These are phyloP conservation scores for Boletus patriciae DNA, from an alignment of 768 basidiomycete species.

Conservation along the genomic window DNA sequence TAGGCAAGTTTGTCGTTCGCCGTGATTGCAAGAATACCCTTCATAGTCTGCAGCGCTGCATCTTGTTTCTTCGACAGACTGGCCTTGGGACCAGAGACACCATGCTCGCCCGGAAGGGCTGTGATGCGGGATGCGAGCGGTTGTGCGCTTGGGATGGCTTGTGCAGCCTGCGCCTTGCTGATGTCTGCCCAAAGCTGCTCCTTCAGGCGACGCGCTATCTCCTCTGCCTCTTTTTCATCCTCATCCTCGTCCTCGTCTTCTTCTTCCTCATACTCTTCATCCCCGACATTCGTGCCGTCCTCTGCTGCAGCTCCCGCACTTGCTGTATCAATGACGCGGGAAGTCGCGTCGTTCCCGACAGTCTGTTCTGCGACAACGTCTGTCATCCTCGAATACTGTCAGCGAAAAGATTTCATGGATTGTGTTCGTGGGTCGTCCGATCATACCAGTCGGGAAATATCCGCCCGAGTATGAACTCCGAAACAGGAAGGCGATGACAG, in stretches of 20 bases:
- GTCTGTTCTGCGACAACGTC: conserved; percentile 7
- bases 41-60: conserved; percentile 65
- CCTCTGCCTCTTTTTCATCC: conserved; percentile 61
- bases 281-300: conserved; percentile 41
- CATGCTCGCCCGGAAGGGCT: conserved; percentile 3
- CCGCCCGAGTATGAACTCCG: conserved; percentile 5
- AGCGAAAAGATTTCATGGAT: conserved; percentile 10
- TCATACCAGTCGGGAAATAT: conserved; percentile 12
- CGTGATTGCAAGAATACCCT: conserved; percentile 56
- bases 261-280: conserved; percentile 46
- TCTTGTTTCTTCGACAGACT: conserved; percentile 46
- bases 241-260: conserved; percentile 61
- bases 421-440: neutral
- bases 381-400: conserved; percentile 15
- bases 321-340: neutral
- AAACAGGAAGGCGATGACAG: neutral
- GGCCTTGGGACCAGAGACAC: conserved; percentile 12
- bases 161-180: conserved; percentile 57
- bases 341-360: conserved; percentile 1
- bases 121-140: neutral
- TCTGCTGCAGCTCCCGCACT: conserved; percentile 2
- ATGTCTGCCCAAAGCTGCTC: conserved; percentile 80
- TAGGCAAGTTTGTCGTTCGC: conserved; percentile 57
- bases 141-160: conserved; percentile 21
- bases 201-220: conserved; percentile 70